Evolutionary conservation across 164 flowering plant genomes (phyloP).

Genomic region (Vitis cinerea): DNA sequence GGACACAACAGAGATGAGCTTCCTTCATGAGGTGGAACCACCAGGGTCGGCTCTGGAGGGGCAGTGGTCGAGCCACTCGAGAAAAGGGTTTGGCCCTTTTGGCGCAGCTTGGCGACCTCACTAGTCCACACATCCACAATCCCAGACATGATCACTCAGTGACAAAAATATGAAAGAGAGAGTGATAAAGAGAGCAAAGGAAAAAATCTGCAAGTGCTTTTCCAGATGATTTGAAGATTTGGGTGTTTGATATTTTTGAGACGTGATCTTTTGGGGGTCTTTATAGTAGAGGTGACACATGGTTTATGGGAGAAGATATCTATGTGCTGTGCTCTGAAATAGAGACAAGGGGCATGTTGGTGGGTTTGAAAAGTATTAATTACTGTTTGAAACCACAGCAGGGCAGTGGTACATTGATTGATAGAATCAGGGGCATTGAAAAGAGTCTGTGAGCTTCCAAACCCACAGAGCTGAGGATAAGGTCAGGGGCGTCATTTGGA

Average conservation of each 20-base stretch:
- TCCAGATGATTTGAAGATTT: slow-evolving; percentile 3
- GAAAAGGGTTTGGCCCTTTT: slow-evolving; percentile 24
- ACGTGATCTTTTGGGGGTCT: slow-evolving; percentile 14
- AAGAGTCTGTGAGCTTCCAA: too few species aligned
- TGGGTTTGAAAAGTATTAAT: too few species aligned
- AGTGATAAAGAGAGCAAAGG: not conserved
- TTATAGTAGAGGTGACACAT: not conserved
- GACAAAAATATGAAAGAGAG: not conserved
- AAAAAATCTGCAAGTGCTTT: not conserved
- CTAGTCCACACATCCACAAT: slow-evolving; percentile 42
- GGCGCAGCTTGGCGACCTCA: slow-evolving; percentile 37
- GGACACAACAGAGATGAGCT: not conserved
- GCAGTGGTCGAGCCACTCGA: slow-evolving; percentile 14
- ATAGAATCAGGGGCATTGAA: not conserved
- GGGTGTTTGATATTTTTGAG: not conserved
- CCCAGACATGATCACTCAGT: slow-evolving; percentile 34
- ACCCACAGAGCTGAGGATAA: too few species aligned
- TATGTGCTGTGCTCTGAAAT: not conserved
- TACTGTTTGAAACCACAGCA: not conserved
- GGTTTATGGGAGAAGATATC: slow-evolving; percentile 1
- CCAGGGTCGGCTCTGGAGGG: slow-evolving; percentile 14
- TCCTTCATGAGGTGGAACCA: slow-evolving; percentile 8
- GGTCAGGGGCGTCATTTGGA: too few species aligned
- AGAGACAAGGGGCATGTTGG: too few species aligned
- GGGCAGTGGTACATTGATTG: not conserved